These are phyloP conservation scores for Phytophthora aleatoria DNA, from an alignment of 352 stramenopile genomes.

Conservation along the genomic window DNA sequence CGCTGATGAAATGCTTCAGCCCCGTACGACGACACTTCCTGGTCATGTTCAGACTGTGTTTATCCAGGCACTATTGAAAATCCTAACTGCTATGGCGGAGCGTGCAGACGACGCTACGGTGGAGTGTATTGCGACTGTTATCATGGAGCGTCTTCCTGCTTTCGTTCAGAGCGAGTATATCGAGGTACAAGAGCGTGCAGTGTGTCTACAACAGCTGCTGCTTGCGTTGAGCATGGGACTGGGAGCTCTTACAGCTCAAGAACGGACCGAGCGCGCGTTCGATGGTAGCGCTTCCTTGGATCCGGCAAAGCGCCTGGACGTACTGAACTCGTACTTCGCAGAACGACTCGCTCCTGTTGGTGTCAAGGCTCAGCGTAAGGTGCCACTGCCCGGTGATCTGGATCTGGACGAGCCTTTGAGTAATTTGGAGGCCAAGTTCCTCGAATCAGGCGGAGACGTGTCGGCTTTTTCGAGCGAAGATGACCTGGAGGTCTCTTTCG, in stretches of 20 bases:
- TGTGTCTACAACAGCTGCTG: slow-evolving; percentile 81
- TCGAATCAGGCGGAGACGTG: slow-evolving; percentile 76
- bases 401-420: slow-evolving; percentile 70
- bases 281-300: slow-evolving; percentile 55
- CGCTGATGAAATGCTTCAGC: slow-evolving; percentile 81
- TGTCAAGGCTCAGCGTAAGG: slow-evolving; percentile 91
- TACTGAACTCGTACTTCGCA: slow-evolving; percentile 78
- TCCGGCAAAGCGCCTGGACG: slow-evolving; percentile 48
- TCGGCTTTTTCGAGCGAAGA: slow-evolving; percentile 68
- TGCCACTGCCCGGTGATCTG: slow-evolving; percentile 86
- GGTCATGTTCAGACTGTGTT: slow-evolving; percentile 93
- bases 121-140: slow-evolving; percentile 81
- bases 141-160: slow-evolving; percentile 82
- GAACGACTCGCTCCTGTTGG: slow-evolving; percentile 90
- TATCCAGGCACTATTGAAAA: slow-evolving; percentile 94
- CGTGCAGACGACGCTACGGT: slow-evolving; percentile 80
- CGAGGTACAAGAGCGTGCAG: slow-evolving; percentile 95
- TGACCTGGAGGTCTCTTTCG: slow-evolving; percentile 84
- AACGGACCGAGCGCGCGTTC: slow-evolving; percentile 72
- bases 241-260: slow-evolving; percentile 56
- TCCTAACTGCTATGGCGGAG: slow-evolving; percentile 78
- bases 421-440: slow-evolving; percentile 64
- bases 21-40: slow-evolving; percentile 81
- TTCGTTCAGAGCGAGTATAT: slow-evolving; percentile 93
- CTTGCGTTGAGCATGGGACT: slow-evolving; percentile 66